A percentile compares a stretch with the other conserved stretches of the same genome.
Evolutionary conservation across 805 yeast species (phyloP).

Genomic region (Grigorovia humatica): DNA sequence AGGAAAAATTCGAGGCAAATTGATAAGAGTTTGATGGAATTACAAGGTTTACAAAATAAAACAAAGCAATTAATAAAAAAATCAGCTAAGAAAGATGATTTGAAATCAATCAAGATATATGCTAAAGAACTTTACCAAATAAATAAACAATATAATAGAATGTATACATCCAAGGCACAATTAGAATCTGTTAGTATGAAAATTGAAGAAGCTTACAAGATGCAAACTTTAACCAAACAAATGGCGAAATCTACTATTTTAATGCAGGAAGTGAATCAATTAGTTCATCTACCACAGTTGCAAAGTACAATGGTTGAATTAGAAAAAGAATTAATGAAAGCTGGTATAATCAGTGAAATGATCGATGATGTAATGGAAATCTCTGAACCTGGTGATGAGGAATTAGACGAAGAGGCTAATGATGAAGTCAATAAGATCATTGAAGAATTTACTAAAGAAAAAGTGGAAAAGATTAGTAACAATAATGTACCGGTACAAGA

Average conservation of each 20-base stretch:
- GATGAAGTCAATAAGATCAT: constrained; percentile 60
- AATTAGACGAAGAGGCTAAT: constrained; percentile 53
- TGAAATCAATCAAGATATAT: constrained; percentile 62
- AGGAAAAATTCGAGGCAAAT: constrained; percentile 79
- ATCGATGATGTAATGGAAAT: constrained; percentile 79
- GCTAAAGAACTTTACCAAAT: constrained; percentile 74
- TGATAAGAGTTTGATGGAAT: constrained; percentile 52
- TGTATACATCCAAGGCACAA: constrained; percentile 75
- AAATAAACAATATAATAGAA: constrained; percentile 60
- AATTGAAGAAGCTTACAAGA: constrained; percentile 81
- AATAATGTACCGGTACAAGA: constrained; percentile 28
- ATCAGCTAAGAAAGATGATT: constrained; percentile 67
- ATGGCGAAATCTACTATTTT: constrained; percentile 68
- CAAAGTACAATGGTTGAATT: constrained; percentile 76
- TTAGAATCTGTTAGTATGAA: constrained; percentile 80
- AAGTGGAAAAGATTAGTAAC: constrained; percentile 25
- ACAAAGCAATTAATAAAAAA: constrained; percentile 67
- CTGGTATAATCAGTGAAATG: constrained; percentile 90
- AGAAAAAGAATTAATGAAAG: constrained; percentile 75
- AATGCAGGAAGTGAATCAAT: constrained; percentile 78
- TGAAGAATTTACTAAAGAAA: constrained; percentile 35
- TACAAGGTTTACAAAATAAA: constrained; percentile 60
- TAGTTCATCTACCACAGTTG: constrained; percentile 71
- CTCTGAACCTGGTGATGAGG: constrained; percentile 41
- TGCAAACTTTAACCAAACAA: constrained; percentile 72